These are phyloP conservation scores for Phaeomoniella chlamydospora DNA, from an alignment of 2,329 filamentous ascomycete species.

Conservation along the genomic window DNA sequence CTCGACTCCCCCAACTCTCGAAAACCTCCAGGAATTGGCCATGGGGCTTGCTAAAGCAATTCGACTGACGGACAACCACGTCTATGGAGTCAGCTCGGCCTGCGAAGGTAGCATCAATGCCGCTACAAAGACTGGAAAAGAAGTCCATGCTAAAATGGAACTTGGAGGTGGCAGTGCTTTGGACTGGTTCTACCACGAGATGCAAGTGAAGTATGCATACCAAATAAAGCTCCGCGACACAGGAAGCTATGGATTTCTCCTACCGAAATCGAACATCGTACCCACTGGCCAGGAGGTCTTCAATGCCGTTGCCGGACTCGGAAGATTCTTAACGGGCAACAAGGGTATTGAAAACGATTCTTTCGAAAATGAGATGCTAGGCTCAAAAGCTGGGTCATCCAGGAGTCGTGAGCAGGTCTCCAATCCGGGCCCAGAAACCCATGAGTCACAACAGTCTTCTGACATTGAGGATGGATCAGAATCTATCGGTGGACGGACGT, in stretches of 20 bases:
- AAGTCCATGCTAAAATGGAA: conserved; percentile 37
- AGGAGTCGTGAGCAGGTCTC: background rate
- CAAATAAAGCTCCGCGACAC: conserved; percentile 89
- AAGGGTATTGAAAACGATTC: conserved; percentile 9
- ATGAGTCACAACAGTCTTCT: background rate
- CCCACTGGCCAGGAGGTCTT: conserved; percentile 82
- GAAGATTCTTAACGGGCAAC: conserved; percentile 53
- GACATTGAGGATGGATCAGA: background rate
- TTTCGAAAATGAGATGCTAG: background rate
- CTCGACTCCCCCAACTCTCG: conserved; percentile 64
- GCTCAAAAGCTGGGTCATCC: background rate
- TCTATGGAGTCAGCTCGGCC: conserved; percentile 66
- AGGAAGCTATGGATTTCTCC: conserved; percentile 82
- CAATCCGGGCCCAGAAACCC: background rate
- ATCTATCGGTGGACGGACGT: background rate
- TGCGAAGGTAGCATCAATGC: conserved; percentile 50
- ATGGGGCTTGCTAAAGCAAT: conserved; percentile 82
- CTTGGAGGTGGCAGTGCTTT: conserved; percentile 71
- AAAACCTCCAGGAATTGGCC: conserved; percentile 83
- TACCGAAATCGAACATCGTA: conserved; percentile 75
- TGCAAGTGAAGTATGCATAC: conserved; percentile 71
- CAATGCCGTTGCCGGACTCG: conserved; percentile 70
- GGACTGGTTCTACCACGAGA: conserved; percentile 89
- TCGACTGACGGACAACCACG: conserved; percentile 60
- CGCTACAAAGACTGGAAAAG: conserved; percentile 13